Conservation (phyloP, 352 stramenopile species). For the Aphanomyces astaci region DNA sequence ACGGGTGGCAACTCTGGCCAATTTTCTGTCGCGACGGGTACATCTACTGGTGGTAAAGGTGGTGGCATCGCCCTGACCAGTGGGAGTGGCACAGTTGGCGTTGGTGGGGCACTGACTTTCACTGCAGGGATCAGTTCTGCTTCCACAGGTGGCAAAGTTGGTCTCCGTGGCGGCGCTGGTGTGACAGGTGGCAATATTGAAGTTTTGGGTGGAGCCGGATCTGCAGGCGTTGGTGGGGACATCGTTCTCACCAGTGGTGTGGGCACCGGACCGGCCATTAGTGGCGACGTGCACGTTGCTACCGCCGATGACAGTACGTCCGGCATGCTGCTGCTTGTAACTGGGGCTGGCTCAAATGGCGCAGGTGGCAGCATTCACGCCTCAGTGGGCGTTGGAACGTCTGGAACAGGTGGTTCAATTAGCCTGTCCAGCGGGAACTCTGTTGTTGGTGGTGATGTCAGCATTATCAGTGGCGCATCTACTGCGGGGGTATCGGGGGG, state of each 20-base stretch:
- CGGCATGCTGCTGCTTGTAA: neutral
- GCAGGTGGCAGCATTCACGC: neutral
- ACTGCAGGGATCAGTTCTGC: conserved; percentile 25
- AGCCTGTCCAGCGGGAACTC: neutral
- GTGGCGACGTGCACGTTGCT: neutral
- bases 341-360: neutral
- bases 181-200: conserved; percentile 29
- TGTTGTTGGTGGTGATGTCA: neutral
- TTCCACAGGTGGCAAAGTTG: conserved; percentile 39
- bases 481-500: neutral
- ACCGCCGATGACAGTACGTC: neutral
- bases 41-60: conserved; percentile 25
- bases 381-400: neutral
- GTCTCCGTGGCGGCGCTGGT: conserved; percentile 35
- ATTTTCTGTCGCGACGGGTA: conserved; percentile 33
- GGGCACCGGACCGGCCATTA: neutral
- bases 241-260: conserved; percentile 2
- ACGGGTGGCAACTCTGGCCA: conserved; percentile 29
- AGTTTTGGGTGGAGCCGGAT: conserved; percentile 30
- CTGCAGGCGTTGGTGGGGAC: conserved; percentile 30
- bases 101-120: neutral
- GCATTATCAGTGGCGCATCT: conserved; percentile 24
- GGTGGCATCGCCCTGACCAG: conserved; percentile 23
- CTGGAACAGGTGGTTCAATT: neutral
- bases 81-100: neutral